phyloP scores from a whole-genome alignment of 2,329 filamentous ascomycete species.

The Nakataea oryzae region DNA sequence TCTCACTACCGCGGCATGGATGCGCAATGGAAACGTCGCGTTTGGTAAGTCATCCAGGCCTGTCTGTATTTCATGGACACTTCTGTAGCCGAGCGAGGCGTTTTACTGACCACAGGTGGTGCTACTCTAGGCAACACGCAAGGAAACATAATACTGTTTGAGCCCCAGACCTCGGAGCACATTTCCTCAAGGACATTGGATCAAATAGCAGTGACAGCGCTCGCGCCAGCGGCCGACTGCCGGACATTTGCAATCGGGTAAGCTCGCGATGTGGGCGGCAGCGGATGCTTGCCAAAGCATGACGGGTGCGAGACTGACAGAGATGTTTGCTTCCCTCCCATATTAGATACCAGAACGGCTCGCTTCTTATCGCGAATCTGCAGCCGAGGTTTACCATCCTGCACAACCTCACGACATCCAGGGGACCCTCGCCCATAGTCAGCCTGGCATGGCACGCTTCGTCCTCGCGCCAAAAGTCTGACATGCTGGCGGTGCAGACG shows the following conservation, averaged over 20 bases:
- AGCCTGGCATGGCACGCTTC: conserved; percentile 92
- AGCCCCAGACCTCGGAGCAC: conserved; percentile 86
- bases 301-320: not conserved
- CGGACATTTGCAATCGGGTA: conserved; percentile 94
- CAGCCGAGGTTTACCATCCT: conserved; percentile 90
- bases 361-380: conserved; percentile 78
- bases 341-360: conserved; percentile 83
- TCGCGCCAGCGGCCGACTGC: conserved; percentile 83
- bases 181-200: conserved; percentile 80
- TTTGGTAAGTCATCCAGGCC: conserved; percentile 59
- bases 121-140: conserved; percentile 72
- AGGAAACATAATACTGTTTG: conserved; percentile 89
- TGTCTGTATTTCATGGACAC: not conserved
- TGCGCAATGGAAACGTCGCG: conserved; percentile 92
- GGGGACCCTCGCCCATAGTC: conserved; percentile 77
- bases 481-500: conserved; percentile 93
- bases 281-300: not conserved
- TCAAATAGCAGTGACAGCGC: conserved; percentile 87
- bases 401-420: conserved; percentile 79
- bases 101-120: conserved; percentile 5
- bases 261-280: conserved; percentile 6
- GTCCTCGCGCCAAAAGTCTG: conserved; percentile 89
- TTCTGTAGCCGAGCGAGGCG: not conserved
- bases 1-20: conserved; percentile 80
- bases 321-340: conserved; percentile 6